Evolutionary conservation across 805 yeast species (phyloP).

Genomic region (Teunomyces lycoperdinae): DNA sequence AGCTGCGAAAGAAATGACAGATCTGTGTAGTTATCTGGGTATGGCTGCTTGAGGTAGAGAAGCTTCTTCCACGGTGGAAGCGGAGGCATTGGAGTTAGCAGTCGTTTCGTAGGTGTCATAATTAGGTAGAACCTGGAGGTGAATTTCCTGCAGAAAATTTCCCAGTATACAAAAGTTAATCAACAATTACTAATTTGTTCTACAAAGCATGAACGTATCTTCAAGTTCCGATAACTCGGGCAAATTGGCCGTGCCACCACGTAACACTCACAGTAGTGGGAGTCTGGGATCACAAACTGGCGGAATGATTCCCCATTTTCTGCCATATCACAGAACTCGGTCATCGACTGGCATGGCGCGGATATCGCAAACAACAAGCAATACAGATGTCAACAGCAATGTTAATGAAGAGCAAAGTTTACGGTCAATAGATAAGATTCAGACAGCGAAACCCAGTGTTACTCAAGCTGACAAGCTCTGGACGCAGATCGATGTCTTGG

Average conservation of each 20-base stretch:
- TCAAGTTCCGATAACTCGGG: neutral
- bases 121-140: too few relatives aligned
- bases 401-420: constrained; percentile 15
- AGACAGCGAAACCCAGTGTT: constrained; percentile 55
- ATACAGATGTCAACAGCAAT: constrained; percentile 2
- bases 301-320: neutral
- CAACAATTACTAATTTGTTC: neutral
- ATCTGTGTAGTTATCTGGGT: constrained; percentile 91
- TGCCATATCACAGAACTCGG: neutral
- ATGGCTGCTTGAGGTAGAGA: constrained; percentile 79
- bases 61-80: constrained; percentile 72
- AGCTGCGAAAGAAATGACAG: constrained; percentile 75
- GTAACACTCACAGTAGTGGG: neutral
- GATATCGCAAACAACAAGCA: constrained; percentile 7
- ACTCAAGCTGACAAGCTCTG: constrained; percentile 75
- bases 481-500: constrained; percentile 84
- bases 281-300: neutral
- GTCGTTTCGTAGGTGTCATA: neutral
- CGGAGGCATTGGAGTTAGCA: neutral
- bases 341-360: constrained; percentile 16
- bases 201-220: neutral
- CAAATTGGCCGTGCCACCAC: neutral
- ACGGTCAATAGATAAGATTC: constrained; percentile 45
- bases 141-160: neutral
- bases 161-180: neutral